Evolutionary conservation across 139 green algal genomes (phyloP).

Genomic region (Closterium sp.): DNA sequence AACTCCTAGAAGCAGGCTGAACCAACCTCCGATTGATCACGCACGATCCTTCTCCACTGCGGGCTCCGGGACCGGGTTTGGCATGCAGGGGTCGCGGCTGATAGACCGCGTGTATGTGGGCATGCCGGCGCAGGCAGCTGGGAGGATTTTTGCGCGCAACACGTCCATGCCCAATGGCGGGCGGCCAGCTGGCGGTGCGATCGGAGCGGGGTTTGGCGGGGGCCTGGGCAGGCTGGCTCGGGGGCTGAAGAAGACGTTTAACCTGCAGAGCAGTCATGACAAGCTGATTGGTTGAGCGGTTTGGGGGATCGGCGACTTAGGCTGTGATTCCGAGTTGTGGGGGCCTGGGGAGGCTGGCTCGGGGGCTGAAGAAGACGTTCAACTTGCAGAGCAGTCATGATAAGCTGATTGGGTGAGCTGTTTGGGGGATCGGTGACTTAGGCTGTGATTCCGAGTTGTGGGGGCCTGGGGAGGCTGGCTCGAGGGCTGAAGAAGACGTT

Average conservation of each 20-base stretch:
- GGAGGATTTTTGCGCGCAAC: not conserved
- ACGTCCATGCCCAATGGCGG: not conserved
- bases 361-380: conserved; percentile 4
- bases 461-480: too few species aligned
- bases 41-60: not conserved
- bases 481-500: too few species aligned
- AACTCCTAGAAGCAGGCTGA: not conserved
- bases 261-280: not conserved
- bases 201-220: not conserved
- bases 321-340: too few species aligned
- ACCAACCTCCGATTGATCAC: not conserved
- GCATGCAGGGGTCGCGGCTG: not conserved
- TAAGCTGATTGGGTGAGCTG: too few species aligned
- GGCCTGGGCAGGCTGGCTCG: not conserved
- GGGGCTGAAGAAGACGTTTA: conserved; percentile 12
- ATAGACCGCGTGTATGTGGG: not conserved
- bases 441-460: too few species aligned
- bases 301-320: too few species aligned
- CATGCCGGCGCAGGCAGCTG: not conserved
- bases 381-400: not conserved
- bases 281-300: not conserved
- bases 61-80: not conserved
- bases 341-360: not conserved
- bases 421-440: too few species aligned
- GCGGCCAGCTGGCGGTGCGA: not conserved